Evolutionary conservation across 345 rosid species (phyloP), one percentile per base, ranked within the genome.

Genomic region (Toxicodendron radicans): DNA sequence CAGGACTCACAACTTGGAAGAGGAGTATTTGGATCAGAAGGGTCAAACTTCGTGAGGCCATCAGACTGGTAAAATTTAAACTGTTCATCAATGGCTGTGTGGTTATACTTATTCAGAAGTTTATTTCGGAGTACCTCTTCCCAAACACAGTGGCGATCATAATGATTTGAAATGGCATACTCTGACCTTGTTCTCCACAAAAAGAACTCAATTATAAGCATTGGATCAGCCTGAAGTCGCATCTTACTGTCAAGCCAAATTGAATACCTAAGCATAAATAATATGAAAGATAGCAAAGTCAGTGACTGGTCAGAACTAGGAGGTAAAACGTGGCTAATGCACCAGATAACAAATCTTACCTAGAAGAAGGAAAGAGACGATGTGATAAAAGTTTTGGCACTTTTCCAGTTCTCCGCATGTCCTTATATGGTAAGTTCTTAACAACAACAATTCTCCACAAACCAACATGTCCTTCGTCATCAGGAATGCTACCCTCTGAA

Each of bases 231-330:
- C 58, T 78, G 77, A 59, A 95, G 98, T 72, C 98, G 88, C 94
- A 91, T 82, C 85, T 95, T 95, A 83, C 98, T 91, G 70, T 95
- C 98, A 61, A 95, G 75, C 99, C 99, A 95, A 75, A 93, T 89
- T 3, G 99, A 95, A 84, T 93, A 95, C 80, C 98, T 95, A 82
- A 61, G 80, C 45, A 30, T 57, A 67, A 70, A 38, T 49, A 46
- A 67, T 62, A 30, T 64, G 61, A 41, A 68, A 74, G 63, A 53
- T 54, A 66, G 62, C 17, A 11, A 24, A 64, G 48, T 73, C 65
- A 73, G 74, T 35, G 53, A 27, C 45, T 17, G 14, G 7, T 35
- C 43, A 49, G 54, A 61, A 70, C 71, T n/a, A 59, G 58, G 51
- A 33, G 57, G 56, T 41, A 68, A 67, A 23, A 57, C 14, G 65